Conservation (phyloP, 2,329 filamentous ascomycete genomes). For the Fusarium sp. region DNA sequence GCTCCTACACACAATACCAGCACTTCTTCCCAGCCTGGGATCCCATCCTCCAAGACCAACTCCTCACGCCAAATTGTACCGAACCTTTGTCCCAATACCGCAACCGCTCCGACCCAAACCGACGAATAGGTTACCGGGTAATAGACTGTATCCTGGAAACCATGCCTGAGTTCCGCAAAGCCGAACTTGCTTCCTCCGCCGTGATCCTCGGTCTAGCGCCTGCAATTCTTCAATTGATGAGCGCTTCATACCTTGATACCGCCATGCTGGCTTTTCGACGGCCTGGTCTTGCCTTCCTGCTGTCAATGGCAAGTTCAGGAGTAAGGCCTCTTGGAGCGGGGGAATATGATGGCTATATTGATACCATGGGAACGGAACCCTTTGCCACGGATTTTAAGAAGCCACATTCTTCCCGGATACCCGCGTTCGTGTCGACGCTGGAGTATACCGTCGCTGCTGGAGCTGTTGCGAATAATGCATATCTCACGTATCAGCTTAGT, state of each 20-base stretch:
- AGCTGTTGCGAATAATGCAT: conserved; percentile 28
- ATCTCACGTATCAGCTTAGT: conserved; percentile 30
- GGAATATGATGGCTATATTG: conserved; percentile 16
- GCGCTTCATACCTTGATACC: conserved; percentile 37
- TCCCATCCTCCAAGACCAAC: neutral
- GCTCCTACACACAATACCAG: conserved; percentile 26
- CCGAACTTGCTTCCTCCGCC: conserved; percentile 38
- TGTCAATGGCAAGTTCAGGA: conserved; percentile 32
- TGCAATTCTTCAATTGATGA: conserved; percentile 29
- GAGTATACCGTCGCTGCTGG: conserved; percentile 17
- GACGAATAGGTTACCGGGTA: conserved; percentile 14
- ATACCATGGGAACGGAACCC: conserved; percentile 4
- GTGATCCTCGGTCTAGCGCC: conserved; percentile 42
- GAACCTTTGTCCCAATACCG: neutral
- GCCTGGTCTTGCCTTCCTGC: conserved; percentile 33
- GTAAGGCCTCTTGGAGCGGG: conserved; percentile 16
- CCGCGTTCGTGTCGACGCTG: neutral
- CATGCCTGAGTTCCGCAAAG: conserved; percentile 41
- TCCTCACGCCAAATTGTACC: conserved; percentile 12
- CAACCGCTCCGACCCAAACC: neutral
- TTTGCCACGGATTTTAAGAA: conserved; percentile 4
- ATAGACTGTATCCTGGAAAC: conserved; percentile 37
- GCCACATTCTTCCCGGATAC: neutral
- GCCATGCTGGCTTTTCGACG: conserved; percentile 34
- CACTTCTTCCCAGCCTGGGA: conserved; percentile 40